Evolutionary conservation across 805 yeast genomes (phyloP).

Genomic region (Wickerhamiella sergipiensis): DNA sequence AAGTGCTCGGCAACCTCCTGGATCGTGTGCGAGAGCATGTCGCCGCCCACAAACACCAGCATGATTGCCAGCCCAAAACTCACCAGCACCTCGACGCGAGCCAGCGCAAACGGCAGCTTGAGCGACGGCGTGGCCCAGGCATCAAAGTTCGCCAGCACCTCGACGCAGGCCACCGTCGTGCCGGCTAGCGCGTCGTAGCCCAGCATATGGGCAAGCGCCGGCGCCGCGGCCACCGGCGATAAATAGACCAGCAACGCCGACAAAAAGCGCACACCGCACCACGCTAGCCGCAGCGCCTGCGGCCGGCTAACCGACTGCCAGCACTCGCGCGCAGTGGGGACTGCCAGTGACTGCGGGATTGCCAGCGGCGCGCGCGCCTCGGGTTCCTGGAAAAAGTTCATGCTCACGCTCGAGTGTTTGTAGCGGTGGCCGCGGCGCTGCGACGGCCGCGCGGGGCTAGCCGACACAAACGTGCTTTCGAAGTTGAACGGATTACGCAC

Average conservation of each 20-base stretch:
- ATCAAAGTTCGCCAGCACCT: slow-evolving; percentile 77
- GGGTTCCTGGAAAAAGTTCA: slow-evolving; percentile 93
- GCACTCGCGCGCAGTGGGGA: slow-evolving; percentile 58
- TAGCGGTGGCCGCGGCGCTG: slow-evolving; percentile 86
- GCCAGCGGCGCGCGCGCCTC: slow-evolving; percentile 51
- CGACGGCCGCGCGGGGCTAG: slow-evolving; percentile 16
- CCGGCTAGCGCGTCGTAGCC: slow-evolving; percentile 80
- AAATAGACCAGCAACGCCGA: slow-evolving; percentile 36
- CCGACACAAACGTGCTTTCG: slow-evolving; percentile 32
- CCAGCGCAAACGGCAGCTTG: slow-evolving; percentile 82
- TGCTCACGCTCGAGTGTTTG: slow-evolving; percentile 90
- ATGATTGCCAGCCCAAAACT: slow-evolving; percentile 82
- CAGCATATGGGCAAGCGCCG: slow-evolving; percentile 64
- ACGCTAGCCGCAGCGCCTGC: slow-evolving; percentile 44
- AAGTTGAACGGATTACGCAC: slow-evolving; percentile 45
- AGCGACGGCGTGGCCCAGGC: slow-evolving; percentile 79
- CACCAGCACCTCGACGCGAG: slow-evolving; percentile 75
- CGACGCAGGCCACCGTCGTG: slow-evolving; percentile 52
- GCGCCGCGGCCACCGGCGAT: slow-evolving; percentile 29
- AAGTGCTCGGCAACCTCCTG: slow-evolving; percentile 48
- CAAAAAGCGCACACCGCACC: slow-evolving; percentile 46
- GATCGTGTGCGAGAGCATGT: slow-evolving; percentile 69
- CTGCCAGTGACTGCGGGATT: slow-evolving; percentile 51
- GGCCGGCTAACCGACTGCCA: slow-evolving; percentile 40
- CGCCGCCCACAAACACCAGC: slow-evolving; percentile 81